Base-by-base conservation (phyloP, 768 basidiomycete species). In the Boletus huronensis region DNA sequence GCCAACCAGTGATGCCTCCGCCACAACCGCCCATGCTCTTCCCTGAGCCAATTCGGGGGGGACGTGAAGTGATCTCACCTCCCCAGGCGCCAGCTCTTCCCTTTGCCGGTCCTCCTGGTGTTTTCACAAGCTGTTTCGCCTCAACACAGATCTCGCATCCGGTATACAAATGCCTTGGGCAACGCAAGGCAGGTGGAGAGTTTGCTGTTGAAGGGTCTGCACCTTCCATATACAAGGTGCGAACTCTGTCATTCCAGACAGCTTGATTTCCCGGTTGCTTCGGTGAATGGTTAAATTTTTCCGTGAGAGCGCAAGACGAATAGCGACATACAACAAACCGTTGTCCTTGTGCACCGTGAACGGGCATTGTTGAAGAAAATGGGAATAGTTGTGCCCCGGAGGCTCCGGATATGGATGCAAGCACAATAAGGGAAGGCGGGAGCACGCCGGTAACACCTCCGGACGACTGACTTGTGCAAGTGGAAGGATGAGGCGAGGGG, bases 81-180 rank as follows among this genome's bases (percentile, higher is more conserved):
- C 69, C 69, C 69, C 69, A 64, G 5, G 62, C 61, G 5, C 56
- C 41, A 28, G 52, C 26, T 43, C 66, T 66, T 19, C 59, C 58
- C 41, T 66, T 66, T 32, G 48, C 50, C 2, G 63, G 54, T 10
- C 66, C 69, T 25, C 69, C 65, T 9, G 66, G 70, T 21, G 50
- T 50, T 54, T 61, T 72, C n/a, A 57, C 14, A 16, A 31, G 35
- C 0, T 69, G 74, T 61, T 76, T 84, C 0, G 83, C 82, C 59
- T 83, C 83, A n/a, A 87, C 81, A 60, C 88, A 91, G 54, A 90
- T 88, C 60, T 87, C 82, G 60, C 88, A 91, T 32, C 80, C 81
- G 6, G 82, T 82, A 60, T 86, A 82, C 1, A 91, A 75, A 66
- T 91, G 88, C 19, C 88, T 79, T 0, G 87, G 83, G 62, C 88